Evolutionary conservation across 2,329 filamentous ascomycete species (phyloP).

Genomic region (Colletotrichum endophyticum): DNA sequence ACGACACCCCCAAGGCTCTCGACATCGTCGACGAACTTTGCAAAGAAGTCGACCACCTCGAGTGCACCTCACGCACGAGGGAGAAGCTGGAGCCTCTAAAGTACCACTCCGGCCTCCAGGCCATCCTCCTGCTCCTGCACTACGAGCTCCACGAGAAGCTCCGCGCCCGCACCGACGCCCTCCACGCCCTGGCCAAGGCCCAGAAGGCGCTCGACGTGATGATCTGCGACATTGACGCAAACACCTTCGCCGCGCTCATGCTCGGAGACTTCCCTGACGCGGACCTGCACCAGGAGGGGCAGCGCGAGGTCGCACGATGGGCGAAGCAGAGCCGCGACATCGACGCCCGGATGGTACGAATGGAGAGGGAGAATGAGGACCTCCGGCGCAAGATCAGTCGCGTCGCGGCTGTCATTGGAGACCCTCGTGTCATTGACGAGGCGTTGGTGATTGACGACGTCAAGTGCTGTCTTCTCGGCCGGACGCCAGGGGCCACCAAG

Average conservation of each 20-base stretch:
- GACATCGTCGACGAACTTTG: neutral
- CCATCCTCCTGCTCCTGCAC: neutral
- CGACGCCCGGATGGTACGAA: neutral
- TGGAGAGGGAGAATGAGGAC: neutral
- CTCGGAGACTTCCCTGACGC: neutral
- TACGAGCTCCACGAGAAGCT: neutral
- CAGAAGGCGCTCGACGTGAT: neutral
- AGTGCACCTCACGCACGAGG: neutral
- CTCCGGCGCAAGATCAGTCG: neutral
- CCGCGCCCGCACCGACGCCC: neutral
- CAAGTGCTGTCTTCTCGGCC: neutral
- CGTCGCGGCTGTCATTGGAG: neutral
- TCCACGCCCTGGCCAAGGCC: neutral
- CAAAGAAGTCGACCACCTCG: neutral
- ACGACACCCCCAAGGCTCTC: neutral
- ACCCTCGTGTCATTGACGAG: neutral
- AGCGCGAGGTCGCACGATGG: accelerated
- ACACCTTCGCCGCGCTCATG: neutral
- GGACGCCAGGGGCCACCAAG: neutral
- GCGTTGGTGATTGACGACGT: neutral
- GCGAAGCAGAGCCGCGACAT: neutral
- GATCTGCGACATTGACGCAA: neutral
- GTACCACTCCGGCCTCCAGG: neutral
- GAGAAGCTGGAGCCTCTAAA: neutral
- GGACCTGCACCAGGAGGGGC: neutral